A percentile compares a stretch with the other conserved stretches of the same genome.
Conservation (phyloP, 2,329 filamentous ascomycete species). For the Dactylellina leptospora region DNA sequence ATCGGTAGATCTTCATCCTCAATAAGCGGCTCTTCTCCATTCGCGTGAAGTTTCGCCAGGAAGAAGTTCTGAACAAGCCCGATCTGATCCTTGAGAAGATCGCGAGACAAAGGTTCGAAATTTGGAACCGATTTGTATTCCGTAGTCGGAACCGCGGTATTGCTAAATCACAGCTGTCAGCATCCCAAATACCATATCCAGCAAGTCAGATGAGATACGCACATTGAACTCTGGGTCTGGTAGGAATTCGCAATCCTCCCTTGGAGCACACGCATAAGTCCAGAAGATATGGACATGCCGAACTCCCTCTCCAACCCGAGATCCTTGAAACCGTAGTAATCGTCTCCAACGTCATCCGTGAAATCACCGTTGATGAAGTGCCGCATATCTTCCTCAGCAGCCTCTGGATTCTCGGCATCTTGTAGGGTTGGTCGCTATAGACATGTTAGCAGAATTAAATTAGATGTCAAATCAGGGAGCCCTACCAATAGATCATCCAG, state of each 20-base stretch:
- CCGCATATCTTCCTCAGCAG: conserved; percentile 95
- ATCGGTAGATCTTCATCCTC: conserved; percentile 94
- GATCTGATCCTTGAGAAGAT: conserved; percentile 81
- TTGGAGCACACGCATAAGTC: conserved; percentile 92
- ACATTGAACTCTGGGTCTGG: conserved; percentile 75
- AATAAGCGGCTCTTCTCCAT: conserved; percentile 80
- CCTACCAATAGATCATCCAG: conserved; percentile 83
- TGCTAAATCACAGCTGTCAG: conserved; percentile 60
- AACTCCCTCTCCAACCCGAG: conserved; percentile 91
- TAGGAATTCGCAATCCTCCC: conserved; percentile 86
- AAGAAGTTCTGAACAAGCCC: conserved; percentile 92
- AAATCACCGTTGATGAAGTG: conserved; percentile 98
- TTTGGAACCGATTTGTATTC: conserved; percentile 74
- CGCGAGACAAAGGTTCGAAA: conserved; percentile 79
- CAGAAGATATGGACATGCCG: conserved; percentile 83
- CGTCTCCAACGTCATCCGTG: conserved; percentile 95
- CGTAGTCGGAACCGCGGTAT: conserved; percentile 69
- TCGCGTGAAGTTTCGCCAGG: conserved; percentile 83
- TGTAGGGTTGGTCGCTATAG: conserved; percentile 78
- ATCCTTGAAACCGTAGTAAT: conserved; percentile 98
- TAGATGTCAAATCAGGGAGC: neutral
- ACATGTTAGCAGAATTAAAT: conserved; percentile 55
- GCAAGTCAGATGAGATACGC: conserved; percentile 57
- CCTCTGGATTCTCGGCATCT: conserved; percentile 84
- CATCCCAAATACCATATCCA: conserved; percentile 7